Evolutionary conservation across 1,139 yeast genomes (phyloP), one percentile per base, ranked within the genome.

Genomic region (Nakaseomyces glabratus): DNA sequence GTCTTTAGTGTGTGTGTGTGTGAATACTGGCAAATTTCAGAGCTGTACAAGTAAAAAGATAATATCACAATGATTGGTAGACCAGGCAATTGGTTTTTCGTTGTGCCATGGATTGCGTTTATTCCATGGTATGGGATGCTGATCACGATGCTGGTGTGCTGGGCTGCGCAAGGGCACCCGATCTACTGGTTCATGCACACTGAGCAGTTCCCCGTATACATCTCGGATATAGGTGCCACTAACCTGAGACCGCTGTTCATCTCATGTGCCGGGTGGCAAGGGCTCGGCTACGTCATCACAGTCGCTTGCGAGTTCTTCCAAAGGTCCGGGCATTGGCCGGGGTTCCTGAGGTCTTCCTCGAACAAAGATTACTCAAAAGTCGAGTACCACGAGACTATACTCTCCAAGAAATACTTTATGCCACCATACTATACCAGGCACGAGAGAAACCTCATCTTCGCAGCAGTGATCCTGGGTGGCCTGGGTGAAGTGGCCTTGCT

Each of bases 211-310:
- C 81, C 86, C 28, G 76, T 81, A 4, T 86, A 80, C 58, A 73
- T 88, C 33, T 81, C 94, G 7, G 85, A 85, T 52, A 69, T 85
- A 35, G 95, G 88, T 4, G 95, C 95, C 10, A 81, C 93, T 2
- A 76, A 76, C 49, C 63, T 84, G 36, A 82, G 82, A 52, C 93
- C 95, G 1, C 61, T 85, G 13, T 86, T 86, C 58, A 84, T 86
- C 30, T 63, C 82, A 11, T 77, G 93, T 52, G 65, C 82, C 3
- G 84, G 78, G 0, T 69, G 77, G 55, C 94, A 84, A 61, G 94
- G 86, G 12, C 63, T 82, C 11, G 76, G 82, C 50, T 82, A 75
- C 49, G 76, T 76, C 24, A 68, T 84, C n/a, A 69, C 90, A 3
- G 41, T 62, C n/a, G 45, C 58, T 7, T 44, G 54, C 6, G 63